Evolutionary conservation across 2,329 filamentous ascomycete genomes (phyloP), one percentile per base, ranked within the genome.

Genomic region (Furcasterigmium sp.): DNA sequence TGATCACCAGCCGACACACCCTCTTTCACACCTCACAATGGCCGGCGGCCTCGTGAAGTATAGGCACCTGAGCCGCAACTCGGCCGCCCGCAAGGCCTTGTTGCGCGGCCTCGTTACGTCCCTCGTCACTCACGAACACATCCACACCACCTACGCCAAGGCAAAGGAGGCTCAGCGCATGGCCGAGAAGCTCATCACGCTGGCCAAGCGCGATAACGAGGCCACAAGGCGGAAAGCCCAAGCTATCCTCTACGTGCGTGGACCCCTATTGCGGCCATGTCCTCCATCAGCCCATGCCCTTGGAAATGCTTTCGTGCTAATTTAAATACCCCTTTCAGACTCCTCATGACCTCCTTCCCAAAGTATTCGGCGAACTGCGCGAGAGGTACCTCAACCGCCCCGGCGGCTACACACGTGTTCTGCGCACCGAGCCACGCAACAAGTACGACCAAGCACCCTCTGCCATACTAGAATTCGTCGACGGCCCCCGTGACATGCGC

Each of bases 21-120:
- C 44, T 37, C 45, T 18, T n/a, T 35, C 47, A 45, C 25, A 46
- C 43, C 48, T 21, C 53, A 61, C 47, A 54, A 95, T 96, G 91
- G 90, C 89, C 52, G 90, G 90, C 58, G 89, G 87, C 53, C 75
- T 81, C 52, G 78, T 88, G 64, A 94, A 90, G 72, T 95, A 91
- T 71, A 85, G 93, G 55, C 87, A 94, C 67, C 75, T 98, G 49
- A 84, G 83, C 68, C 90, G 93, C 55, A 77, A 81, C 53, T 95
- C 90, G 41, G 75, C 91, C 43, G 93, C 96, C 64, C 82, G 93
- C 62, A 82, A 91, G 71, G 91, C 93, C 42, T 81, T 98, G 55
- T 83, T 98, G 53, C 89, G 93, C 59, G 96, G 97, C 69, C 76
- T 98, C 48, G 91, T 97, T 63, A 95, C 91, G 53, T 93, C 91